Percentiles rank a stretch among this genome's conserved stretches.
These are phyloP conservation scores for Trichophyton simii DNA, from an alignment of 2,329 filamentous ascomycete species.

Conservation along the genomic window DNA sequence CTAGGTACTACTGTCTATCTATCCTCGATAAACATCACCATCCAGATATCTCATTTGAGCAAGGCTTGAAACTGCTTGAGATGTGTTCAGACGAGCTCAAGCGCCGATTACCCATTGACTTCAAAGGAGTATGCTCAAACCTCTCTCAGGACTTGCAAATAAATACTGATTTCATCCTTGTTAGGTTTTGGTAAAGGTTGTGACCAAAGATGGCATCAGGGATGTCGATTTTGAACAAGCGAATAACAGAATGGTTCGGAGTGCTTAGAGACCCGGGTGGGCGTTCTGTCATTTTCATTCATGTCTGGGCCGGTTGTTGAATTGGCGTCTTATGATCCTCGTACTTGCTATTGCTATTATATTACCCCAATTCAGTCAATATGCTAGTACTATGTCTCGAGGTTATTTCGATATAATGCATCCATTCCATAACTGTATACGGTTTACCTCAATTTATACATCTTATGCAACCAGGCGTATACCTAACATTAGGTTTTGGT, in stretches of 20 bases:
- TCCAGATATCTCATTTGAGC: conserved; percentile 75
- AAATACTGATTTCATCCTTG: not conserved
- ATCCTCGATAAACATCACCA: conserved; percentile 98
- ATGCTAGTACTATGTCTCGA: not conserved
- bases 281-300: conserved; percentile 17
- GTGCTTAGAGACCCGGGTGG: conserved; percentile 28
- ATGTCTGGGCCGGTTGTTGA: conserved; percentile 1
- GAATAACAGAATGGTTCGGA: conserved; percentile 52
- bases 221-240: conserved; percentile 61
- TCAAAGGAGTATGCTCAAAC: conserved; percentile 66
- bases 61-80: conserved; percentile 81
- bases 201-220: conserved; percentile 84
- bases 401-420: not conserved
- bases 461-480: not conserved
- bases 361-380: not conserved
- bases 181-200: conserved; percentile 60
- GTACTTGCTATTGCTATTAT: not conserved
- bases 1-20: conserved; percentile 89
- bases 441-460: not conserved
- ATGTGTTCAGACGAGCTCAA: conserved; percentile 97
- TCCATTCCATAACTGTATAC: not conserved
- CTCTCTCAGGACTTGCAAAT: not conserved
- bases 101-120: conserved; percentile 91
- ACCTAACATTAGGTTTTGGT: too few species aligned
- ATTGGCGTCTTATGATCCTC: not conserved